Conservation (phyloP, 108 stramenopile genomes). For the Discostella pseudostelligera region DNA sequence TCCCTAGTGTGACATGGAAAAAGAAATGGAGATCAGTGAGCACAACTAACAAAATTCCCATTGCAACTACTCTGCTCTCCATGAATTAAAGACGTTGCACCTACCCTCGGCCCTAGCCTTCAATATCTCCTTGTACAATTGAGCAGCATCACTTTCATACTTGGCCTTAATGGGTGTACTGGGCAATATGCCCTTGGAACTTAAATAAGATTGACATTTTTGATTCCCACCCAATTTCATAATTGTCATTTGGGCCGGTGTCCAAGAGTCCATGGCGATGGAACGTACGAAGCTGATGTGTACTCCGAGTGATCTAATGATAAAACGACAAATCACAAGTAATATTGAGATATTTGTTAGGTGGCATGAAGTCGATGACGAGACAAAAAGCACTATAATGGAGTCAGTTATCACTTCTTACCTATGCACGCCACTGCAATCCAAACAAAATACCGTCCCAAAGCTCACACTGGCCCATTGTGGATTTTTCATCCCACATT, state of each 20-base stretch:
- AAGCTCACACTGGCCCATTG: slow-evolving; percentile 96
- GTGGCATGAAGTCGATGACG: neutral
- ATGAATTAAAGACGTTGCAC: too few relatives aligned
- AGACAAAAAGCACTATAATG: neutral
- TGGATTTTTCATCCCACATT: slow-evolving; percentile 95
- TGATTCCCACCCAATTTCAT: slow-evolving; percentile 88
- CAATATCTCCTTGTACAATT: slow-evolving; percentile 79
- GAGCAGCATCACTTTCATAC: slow-evolving; percentile 82
- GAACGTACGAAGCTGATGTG: slow-evolving; percentile 97
- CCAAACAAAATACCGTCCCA: slow-evolving; percentile 96
- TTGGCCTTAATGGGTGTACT: slow-evolving; percentile 76
- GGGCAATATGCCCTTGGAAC: slow-evolving; percentile 60
- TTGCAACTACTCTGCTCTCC: too few relatives aligned
- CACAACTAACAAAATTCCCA: too few relatives aligned
- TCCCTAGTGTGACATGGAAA: slow-evolving; percentile 26
- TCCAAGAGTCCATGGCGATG: slow-evolving; percentile 98
- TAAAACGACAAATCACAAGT: neutral
- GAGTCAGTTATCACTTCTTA: slow-evolving; percentile 30
- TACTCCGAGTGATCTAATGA: slow-evolving; percentile 84
- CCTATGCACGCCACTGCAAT: slow-evolving; percentile 96
- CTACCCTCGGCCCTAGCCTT: slow-evolving; percentile 77
- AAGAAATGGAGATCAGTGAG: neutral
- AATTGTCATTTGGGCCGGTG: slow-evolving; percentile 65
- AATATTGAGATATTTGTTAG: too few relatives aligned
- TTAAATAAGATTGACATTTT: slow-evolving; percentile 63